Conservation (phyloP, 2,329 filamentous ascomycete species). For the Penicillium sp. region DNA sequence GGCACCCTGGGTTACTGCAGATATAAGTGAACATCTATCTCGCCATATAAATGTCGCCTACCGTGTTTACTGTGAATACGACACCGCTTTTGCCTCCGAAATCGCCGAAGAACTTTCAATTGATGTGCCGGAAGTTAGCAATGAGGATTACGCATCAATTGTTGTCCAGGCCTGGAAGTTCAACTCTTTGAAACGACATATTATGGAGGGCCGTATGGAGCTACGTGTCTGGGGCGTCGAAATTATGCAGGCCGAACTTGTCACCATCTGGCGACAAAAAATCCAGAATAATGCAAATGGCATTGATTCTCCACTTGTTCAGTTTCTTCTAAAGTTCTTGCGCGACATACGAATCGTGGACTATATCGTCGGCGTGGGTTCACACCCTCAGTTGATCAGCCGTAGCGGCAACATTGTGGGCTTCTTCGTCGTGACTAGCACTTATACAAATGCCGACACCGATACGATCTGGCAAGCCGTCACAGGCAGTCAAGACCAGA, state of each 20-base stretch:
- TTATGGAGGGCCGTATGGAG: conserved; percentile 85
- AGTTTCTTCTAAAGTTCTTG: conserved; percentile 67
- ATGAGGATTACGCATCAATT: conserved; percentile 28
- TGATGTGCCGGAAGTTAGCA: conserved; percentile 26
- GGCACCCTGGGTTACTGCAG: conserved; percentile 38
- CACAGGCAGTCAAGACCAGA: conserved; percentile 73
- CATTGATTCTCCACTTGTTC: conserved; percentile 54
- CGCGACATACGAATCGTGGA: conserved; percentile 68
- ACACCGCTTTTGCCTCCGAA: conserved; percentile 28
- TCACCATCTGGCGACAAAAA: conserved; percentile 60
- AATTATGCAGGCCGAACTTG: conserved; percentile 67
- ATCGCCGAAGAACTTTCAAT: conserved; percentile 35
- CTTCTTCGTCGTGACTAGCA: conserved; percentile 75
- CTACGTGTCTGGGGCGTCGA: conserved; percentile 74
- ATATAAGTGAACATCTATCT: conserved; percentile 37
- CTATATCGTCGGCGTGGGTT: conserved; percentile 85
- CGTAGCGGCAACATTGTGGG: conserved; percentile 80
- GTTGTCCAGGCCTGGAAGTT: conserved; percentile 63
- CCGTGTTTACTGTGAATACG: conserved; percentile 25
- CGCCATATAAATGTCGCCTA: conserved; percentile 30
- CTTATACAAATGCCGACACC: conserved; percentile 67
- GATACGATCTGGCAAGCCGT: conserved; percentile 83
- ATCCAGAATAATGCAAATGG: conserved; percentile 43
- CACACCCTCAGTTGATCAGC: conserved; percentile 82
- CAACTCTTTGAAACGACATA: conserved; percentile 63